Percentiles rank a stretch among this genome's conserved stretches.
phyloP scores from a whole-genome alignment of 305 asterid genomes.

The Ilex paraguariensis region DNA sequence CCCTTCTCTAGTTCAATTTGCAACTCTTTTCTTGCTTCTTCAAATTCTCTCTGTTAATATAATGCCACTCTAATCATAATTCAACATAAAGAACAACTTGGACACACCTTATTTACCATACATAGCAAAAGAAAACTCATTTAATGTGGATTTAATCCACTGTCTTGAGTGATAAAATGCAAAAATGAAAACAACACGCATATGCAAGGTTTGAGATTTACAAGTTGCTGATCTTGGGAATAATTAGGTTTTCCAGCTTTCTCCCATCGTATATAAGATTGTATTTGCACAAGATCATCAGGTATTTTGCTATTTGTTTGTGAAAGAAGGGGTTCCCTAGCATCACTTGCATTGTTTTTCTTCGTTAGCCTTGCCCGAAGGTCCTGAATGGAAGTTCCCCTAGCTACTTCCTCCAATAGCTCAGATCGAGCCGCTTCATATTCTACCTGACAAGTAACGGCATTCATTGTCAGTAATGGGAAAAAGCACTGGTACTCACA shows the following conservation, averaged over 20 bases:
- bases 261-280: constrained; percentile 85
- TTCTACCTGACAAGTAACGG: constrained; percentile 54
- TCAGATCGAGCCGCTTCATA: constrained; percentile 91
- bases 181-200: neutral
- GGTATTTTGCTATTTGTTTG: constrained; percentile 53
- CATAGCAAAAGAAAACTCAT: too few species aligned
- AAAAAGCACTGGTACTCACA: too few species aligned
- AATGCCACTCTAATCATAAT: neutral
- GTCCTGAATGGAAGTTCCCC: constrained; percentile 66
- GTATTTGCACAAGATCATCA: constrained; percentile 74
- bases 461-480: constrained; percentile 3
- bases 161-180: too few species aligned
- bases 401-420: constrained; percentile 74
- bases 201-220: constrained; percentile 30
- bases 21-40: constrained; percentile 87
- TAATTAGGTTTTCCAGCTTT: constrained; percentile 87
- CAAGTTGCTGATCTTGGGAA: constrained; percentile 76
- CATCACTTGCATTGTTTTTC: constrained; percentile 39
- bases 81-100: too few species aligned
- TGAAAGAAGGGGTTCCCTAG: constrained; percentile 36
- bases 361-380: constrained; percentile 63
- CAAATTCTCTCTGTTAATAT: constrained; percentile 68
- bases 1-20: constrained; percentile 74
- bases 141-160: too few species aligned
- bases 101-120: too few species aligned